A percentile compares a stretch with the other conserved stretches of the same genome.
Conservation (phyloP, 2,329 filamentous ascomycete species). For the Annulohypoxylon truncatum region DNA sequence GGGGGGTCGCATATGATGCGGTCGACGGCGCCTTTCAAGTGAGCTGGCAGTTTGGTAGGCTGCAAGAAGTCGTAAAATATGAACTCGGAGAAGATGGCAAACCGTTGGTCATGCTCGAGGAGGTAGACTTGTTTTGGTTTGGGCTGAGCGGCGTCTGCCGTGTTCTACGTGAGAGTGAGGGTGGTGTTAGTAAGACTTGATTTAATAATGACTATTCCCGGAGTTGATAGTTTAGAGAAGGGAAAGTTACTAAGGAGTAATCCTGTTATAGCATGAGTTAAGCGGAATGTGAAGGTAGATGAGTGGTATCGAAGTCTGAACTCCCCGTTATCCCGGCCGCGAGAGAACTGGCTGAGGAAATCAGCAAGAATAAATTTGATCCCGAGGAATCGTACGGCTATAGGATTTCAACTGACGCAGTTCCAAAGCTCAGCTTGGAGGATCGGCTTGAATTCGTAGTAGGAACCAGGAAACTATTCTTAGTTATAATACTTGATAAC, state of each 20-base stretch:
- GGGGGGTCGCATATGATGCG: constrained; percentile 81
- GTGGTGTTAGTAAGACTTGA: background rate
- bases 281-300: background rate
- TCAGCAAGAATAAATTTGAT: background rate
- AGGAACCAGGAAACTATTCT: background rate
- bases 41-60: constrained; percentile 72
- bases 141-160: constrained; percentile 46
- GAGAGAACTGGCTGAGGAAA: background rate
- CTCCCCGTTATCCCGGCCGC: background rate
- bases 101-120: constrained; percentile 80
- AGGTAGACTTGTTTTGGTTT: constrained; percentile 71
- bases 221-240: background rate
- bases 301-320: background rate
- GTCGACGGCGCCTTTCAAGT: constrained; percentile 73
- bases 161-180: constrained; percentile 28
- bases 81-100: constrained; percentile 79
- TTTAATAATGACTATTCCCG: background rate
- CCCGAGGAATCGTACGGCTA: too few species aligned
- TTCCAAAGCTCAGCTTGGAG: too few species aligned
- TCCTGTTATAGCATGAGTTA: background rate
- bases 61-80: constrained; percentile 78
- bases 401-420: too few species aligned
- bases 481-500: background rate
- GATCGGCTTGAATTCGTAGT: background rate
- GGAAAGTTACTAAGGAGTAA: background rate